Conservation (phyloP, 176 grass and related monocot species). For the Pharus latifolius region DNA sequence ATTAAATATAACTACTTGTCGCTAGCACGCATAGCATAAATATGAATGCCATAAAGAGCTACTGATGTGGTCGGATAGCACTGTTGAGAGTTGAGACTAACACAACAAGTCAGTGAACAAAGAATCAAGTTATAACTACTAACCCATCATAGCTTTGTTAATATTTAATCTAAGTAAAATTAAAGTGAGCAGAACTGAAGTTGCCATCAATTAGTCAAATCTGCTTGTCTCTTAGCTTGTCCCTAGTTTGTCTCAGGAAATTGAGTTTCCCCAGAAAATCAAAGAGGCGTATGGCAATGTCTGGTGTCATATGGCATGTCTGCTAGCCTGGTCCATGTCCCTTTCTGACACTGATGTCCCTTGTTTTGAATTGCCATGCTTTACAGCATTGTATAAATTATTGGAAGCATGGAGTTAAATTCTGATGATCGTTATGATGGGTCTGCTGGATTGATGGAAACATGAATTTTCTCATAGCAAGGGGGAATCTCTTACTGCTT, state of each 20-base stretch:
- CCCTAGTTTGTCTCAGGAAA: conserved; percentile 20
- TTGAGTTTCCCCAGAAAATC: conserved; percentile 6
- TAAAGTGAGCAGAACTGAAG: background rate
- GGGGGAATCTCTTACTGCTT: background rate
- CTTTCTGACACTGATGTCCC: conserved; percentile 12
- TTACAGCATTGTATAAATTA: conserved; percentile 22
- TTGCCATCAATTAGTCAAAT: conserved; percentile 19
- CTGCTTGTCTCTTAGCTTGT: conserved; percentile 38
- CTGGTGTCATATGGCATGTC: conserved; percentile 32
- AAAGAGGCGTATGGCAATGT: conserved; percentile 28
- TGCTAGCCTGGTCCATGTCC: conserved; percentile 27
- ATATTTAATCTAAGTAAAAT: background rate
- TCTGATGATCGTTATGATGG: background rate
- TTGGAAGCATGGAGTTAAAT: background rate
- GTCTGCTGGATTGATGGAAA: conserved; percentile 13
- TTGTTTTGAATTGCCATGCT: conserved; percentile 9
- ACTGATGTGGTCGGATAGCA: background rate
- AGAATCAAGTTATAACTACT: background rate
- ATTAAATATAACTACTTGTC: background rate
- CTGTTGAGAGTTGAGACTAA: background rate
- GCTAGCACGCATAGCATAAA: background rate
- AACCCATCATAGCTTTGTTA: background rate
- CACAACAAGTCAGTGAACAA: no score
- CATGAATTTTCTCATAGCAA: background rate
- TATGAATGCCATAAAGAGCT: background rate